Base-by-base conservation (phyloP, 495 filamentous ascomycete genomes). In the Apodospora peruviana region DNA sequence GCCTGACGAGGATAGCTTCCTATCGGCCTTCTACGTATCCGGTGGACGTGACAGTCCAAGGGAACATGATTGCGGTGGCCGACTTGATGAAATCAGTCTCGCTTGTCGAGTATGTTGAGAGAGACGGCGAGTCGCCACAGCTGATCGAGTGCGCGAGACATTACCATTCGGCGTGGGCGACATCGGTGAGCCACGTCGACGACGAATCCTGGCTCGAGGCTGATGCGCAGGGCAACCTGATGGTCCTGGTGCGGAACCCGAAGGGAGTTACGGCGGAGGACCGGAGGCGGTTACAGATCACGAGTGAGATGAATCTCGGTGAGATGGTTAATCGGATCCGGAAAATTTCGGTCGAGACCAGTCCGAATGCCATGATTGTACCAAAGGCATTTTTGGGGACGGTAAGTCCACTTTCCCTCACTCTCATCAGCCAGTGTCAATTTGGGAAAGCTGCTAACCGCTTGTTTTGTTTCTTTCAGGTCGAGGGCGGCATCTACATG, bases 71-170 rank as follows among this genome's bases (percentile, higher is more conserved):
- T 52, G 86, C 86, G 0, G 82, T 99, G 4, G 87, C 84, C 1
- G 93, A 99, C 56, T 70, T 99, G 34, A 97, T 95, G 90, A 96
- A 96, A 71, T 91, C 87, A 25, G 71, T 93, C 32, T 85, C 86
- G 14, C 62, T 97, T 9, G 70, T 96, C 10, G 69, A 88, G 58
- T 90, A 81, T 56, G 66, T 70, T 8, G 71, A 71, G 27, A 50
- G 65, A 23, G 43, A 47, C 1, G 48, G 45, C 8, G 49, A 74
- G 65, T 64, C 22, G 69, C 78, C 68, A 53, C 68, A 52, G 51
- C 71, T 96, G 36, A 70, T 62, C 0, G 91, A 96, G 71, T 71
- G 87, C 5, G 85, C 87, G 5, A 78, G 91, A 16, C 89, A 96
- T 60, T 88, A 82, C 54, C 78, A 90, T 58, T 84, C 86, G 0